phyloP scores from a whole-genome alignment of 2,329 filamentous ascomycete species.

The Zymoseptoria passerinii region DNA sequence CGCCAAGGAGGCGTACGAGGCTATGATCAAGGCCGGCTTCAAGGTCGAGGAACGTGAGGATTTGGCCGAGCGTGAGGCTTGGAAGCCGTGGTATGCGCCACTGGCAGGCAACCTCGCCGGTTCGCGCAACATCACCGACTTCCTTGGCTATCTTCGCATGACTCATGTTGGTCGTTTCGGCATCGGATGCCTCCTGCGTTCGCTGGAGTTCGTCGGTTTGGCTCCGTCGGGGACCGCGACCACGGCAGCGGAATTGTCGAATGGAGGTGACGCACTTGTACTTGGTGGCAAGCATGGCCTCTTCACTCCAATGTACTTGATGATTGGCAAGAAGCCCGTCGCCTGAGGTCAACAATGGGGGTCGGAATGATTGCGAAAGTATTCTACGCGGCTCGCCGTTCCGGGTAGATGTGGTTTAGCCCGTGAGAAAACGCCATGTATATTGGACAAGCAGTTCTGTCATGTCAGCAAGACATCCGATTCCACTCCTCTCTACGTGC shows the following conservation, averaged over 20 bases:
- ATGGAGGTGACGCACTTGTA: constrained; percentile 77
- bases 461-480: too few relatives aligned
- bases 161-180: constrained; percentile 71
- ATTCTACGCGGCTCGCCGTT: background rate
- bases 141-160: constrained; percentile 80
- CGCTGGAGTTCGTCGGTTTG: constrained; percentile 65
- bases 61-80: constrained; percentile 66
- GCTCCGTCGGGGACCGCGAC: constrained; percentile 82
- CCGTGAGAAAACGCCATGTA: background rate
- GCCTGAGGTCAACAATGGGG: background rate
- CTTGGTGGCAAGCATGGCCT: constrained; percentile 80
- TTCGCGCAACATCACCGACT: constrained; percentile 66
- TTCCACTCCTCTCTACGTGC: too few relatives aligned
- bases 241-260: constrained; percentile 79
- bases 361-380: background rate
- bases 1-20: constrained; percentile 68
- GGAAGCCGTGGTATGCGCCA: constrained; percentile 89
- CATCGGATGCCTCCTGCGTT: constrained; percentile 68
- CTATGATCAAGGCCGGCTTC: constrained; percentile 83
- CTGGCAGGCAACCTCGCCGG: constrained; percentile 78
- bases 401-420: background rate
- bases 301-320: constrained; percentile 97
- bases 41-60: constrained; percentile 78
- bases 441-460: background rate
- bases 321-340: constrained; percentile 79